Conservation (phyloP, 768 basidiomycete genomes). For the Lactifluus pinguis region DNA sequence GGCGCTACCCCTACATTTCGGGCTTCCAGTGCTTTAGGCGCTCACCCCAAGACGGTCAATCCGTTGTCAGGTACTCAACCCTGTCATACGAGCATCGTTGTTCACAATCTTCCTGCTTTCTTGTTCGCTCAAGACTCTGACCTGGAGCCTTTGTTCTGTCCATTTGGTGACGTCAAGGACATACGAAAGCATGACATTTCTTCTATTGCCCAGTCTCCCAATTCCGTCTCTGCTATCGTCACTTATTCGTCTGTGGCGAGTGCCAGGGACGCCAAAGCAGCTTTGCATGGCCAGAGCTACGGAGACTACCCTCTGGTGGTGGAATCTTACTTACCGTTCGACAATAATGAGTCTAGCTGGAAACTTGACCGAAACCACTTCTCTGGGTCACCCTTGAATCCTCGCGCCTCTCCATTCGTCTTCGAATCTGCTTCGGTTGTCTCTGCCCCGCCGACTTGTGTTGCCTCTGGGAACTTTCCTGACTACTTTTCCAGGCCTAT, state of each 20-base stretch:
- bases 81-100: conserved; percentile 35
- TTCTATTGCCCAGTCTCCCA: conserved; percentile 26
- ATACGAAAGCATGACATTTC: conserved; percentile 39
- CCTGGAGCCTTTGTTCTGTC: conserved; percentile 62
- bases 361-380: conserved; percentile 17
- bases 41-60: not conserved
- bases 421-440: not conserved
- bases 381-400: conserved; percentile 26
- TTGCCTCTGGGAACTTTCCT: not conserved
- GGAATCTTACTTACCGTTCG: conserved; percentile 27
- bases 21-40: conserved; percentile 17
- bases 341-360: not conserved
- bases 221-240: conserved; percentile 49
- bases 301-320: conserved; percentile 36
- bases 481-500: conserved; percentile 15
- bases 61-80: conserved; percentile 1
- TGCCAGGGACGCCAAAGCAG: conserved; percentile 57
- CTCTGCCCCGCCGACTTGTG: conserved; percentile 19
- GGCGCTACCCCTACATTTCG: conserved; percentile 23
- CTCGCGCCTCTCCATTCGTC: conserved; percentile 27
- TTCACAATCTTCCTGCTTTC: conserved; percentile 55
- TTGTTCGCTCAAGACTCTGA: conserved; percentile 61
- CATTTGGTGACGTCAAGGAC: conserved; percentile 60
- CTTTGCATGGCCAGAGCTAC: conserved; percentile 55
- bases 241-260: conserved; percentile 46